Base-by-base conservation (phyloP, 2,329 filamentous ascomycete genomes). In the Pseudogymnoascus sp. region DNA sequence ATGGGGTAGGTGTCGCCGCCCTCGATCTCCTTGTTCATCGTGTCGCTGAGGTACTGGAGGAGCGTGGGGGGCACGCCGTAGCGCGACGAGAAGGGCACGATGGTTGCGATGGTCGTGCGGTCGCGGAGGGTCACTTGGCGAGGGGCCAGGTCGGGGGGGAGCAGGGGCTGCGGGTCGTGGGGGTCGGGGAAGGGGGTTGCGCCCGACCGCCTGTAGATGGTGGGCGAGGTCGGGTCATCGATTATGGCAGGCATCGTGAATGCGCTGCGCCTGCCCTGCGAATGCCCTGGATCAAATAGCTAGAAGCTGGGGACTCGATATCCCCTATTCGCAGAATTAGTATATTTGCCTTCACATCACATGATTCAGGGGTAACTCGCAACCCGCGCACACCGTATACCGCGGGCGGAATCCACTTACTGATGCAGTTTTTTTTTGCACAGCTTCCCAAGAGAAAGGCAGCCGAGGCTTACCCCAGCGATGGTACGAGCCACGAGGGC, bases 1-100 rank as follows among this genome's bases (percentile, higher is more conserved):
- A 89, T 87, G 16, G 87, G 86, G 72, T 90, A 90, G 1, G 87
- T 90, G 70, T 90, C 86, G 21, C 87, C 87, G 70, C 85, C 85
- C 69, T 88, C 86, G 68, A 90, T 89, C 73, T 90, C 88, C 69
- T 83, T 82, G 68, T 88, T 89, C 62, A 90, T 76, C 71, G 89
- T 83, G 66, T 86, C 82, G 66, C 81, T 84, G 16, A 90, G 81
- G 70, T 88, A 88, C 37, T 80, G 78, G 44, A 89, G 76, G 26
- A 90, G 77, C 3, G 82, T 80, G 42, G 79, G 76, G 2, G 87
- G 87, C 8, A 90, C 82, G 67, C 86, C 80, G 61, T 79, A 77
- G 4, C 80, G 78, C 13, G 85, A 83, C 35, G 82, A 82, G 73
- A 90, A 87, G 4, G 87, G 88, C 38, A 90, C 79, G 37, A 90